Percentiles rank a stretch among this genome's conserved stretches.
Conservation (phyloP, 129 eudicot genomes). For the Arctium lappa region DNA sequence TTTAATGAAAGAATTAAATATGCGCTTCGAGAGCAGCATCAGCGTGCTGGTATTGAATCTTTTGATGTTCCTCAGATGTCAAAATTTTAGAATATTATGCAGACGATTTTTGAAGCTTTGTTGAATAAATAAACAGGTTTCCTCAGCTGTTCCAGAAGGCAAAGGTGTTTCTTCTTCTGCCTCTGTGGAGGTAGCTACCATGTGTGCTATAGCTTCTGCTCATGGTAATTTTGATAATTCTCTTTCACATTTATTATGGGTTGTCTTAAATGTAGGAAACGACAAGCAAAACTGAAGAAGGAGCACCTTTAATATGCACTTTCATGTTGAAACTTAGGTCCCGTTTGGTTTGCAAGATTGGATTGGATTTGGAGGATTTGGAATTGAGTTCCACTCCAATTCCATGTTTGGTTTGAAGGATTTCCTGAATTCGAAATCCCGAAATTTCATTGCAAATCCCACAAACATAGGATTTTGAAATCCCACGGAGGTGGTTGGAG, state of each 20-base stretch:
- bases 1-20: conserved; percentile 81
- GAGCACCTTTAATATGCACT: too few species aligned
- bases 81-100: not conserved
- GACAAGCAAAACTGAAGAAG: not conserved
- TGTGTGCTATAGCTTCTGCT: conserved; percentile 96
- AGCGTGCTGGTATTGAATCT: conserved; percentile 80
- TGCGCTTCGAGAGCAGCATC: conserved; percentile 81
- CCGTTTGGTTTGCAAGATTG: too few species aligned
- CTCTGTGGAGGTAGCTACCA: conserved; percentile 95
- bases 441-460: too few species aligned
- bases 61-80: not conserved
- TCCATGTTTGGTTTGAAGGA: too few species aligned
- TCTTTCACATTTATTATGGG: not conserved
- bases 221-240: conserved; percentile 50
- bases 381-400: too few species aligned
- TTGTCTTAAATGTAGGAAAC: not conserved
- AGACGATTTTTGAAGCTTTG: not conserved
- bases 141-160: conserved; percentile 99
- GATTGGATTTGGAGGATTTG: too few species aligned
- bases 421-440: too few species aligned
- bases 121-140: conserved; percentile 51
- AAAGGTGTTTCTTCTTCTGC: conserved; percentile 99
- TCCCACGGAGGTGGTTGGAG: too few species aligned
- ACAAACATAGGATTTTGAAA: too few species aligned
- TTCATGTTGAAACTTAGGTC: too few species aligned